Evolutionary conservation across 768 basidiomycete species (phyloP).

Genomic region (Russula earlei): DNA sequence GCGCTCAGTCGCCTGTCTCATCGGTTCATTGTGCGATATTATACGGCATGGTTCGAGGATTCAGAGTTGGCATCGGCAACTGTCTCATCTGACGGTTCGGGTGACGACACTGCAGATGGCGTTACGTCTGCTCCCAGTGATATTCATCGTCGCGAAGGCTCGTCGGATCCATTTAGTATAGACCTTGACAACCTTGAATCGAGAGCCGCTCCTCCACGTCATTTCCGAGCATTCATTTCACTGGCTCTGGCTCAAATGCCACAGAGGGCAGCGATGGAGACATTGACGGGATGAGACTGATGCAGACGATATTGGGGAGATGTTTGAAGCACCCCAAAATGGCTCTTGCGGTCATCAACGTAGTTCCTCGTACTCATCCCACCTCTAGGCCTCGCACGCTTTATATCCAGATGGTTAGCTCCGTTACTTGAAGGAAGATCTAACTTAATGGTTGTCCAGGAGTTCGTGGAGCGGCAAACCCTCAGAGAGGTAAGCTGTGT

Average conservation of each 20-base stretch:
- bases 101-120: constrained; percentile 32
- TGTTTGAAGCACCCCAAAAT: constrained; percentile 1
- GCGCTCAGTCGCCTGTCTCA: constrained; percentile 82
- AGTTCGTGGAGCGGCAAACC: constrained; percentile 87
- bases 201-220: constrained; percentile 41
- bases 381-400: constrained; percentile 40
- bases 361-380: constrained; percentile 8
- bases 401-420: constrained; percentile 86
- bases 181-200: constrained; percentile 55
- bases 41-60: constrained; percentile 83
- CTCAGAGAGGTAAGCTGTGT: constrained; percentile 60
- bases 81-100: constrained; percentile 38
- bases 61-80: constrained; percentile 43
- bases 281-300: constrained; percentile 32
- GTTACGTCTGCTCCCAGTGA: constrained; percentile 50
- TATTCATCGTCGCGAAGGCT: constrained; percentile 21
- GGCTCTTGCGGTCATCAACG: constrained; percentile 11
- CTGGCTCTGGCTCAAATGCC: constrained; percentile 29
- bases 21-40: constrained; percentile 86
- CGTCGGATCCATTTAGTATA: constrained; percentile 47
- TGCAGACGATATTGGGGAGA: constrained; percentile 25
- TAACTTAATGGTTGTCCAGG: constrained; percentile 34
- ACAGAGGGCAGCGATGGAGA: constrained; percentile 38
- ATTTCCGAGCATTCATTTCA: constrained; percentile 83
- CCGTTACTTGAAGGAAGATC: neutral